These are phyloP conservation scores for Pseudozyma tsukubaensis DNA, from an alignment of 1,284 basidiomycete species.

Conservation along the genomic window DNA sequence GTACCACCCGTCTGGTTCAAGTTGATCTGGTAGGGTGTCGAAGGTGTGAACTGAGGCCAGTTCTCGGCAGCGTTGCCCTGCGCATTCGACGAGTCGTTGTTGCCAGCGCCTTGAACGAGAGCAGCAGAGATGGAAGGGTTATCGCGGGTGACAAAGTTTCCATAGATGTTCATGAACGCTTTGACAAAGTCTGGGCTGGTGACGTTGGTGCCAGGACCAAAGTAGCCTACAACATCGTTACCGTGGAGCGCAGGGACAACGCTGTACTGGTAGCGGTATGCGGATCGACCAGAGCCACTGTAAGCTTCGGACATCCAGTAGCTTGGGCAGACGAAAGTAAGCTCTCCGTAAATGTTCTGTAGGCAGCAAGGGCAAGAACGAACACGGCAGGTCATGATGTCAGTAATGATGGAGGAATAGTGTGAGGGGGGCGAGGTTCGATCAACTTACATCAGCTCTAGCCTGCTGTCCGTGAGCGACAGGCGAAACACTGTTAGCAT, in stretches of 20 bases:
- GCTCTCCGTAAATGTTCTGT: constrained; percentile 41
- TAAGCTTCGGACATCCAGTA: constrained; percentile 47
- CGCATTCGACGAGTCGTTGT: background rate
- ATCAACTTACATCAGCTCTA: constrained; percentile 22
- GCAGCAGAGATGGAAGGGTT: constrained; percentile 32
- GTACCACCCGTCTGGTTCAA: constrained; percentile 39
- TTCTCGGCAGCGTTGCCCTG: constrained; percentile 18
- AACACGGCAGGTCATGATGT: background rate
- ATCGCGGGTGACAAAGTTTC: constrained; percentile 35
- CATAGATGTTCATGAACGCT: constrained; percentile 35
- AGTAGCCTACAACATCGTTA: constrained; percentile 32
- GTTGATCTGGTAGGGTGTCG: constrained; percentile 33
- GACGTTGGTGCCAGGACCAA: constrained; percentile 20
- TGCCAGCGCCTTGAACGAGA: constrained; percentile 8
- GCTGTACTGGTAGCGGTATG: constrained; percentile 41
- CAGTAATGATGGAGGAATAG: background rate
- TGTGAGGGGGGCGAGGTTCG: background rate
- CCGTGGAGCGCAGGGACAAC: constrained; percentile 37
- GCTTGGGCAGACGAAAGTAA: constrained; percentile 42
- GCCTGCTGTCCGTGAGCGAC: constrained; percentile 29
- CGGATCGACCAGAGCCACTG: constrained; percentile 25
- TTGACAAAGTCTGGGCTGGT: constrained; percentile 27
- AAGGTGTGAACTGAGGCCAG: constrained; percentile 27
- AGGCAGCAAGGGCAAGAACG: background rate
- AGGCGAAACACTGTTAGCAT: constrained; percentile 30